A percentile compares a stretch with the other conserved stretches of the same genome.
Conservation (phyloP, 108 stramenopile genomes). For the Parmales sp. region DNA sequence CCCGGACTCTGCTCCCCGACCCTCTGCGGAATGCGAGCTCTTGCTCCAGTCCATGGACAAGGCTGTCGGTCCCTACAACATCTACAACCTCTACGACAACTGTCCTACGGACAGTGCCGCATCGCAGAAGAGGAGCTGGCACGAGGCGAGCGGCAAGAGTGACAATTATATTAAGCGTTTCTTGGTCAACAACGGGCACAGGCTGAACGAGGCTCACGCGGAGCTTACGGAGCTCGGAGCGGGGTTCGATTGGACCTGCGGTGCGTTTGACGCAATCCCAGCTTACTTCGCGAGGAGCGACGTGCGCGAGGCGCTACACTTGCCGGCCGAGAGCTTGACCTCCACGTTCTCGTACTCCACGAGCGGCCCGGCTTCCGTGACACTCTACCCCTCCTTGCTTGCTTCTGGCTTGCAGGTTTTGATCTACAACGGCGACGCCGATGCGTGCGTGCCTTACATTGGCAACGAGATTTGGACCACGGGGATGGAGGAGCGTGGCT, state of each 20-base stretch:
- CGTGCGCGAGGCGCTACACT: not conserved
- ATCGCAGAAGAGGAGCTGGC: not conserved
- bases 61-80: slow-evolving; percentile 4
- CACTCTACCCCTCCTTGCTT: slow-evolving; percentile 3
- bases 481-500: not conserved
- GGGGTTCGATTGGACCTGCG: slow-evolving; percentile 5
- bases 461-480: slow-evolving; percentile 19
- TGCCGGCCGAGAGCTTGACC: not conserved
- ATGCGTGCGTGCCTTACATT: slow-evolving; percentile 38
- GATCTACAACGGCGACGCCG: slow-evolving; percentile 34
- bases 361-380: slow-evolving; percentile 2
- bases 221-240: not conserved
- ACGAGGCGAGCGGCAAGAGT: not conserved
- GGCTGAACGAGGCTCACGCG: not conserved
- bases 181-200: not conserved
- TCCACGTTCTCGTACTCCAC: slow-evolving; percentile 19
- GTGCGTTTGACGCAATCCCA: slow-evolving; percentile 1
- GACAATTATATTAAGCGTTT: not conserved
- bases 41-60: not conserved
- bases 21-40: not conserved
- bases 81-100: slow-evolving; percentile 11
- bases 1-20: not conserved
- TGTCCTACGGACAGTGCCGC: not conserved
- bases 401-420: slow-evolving; percentile 17
- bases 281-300: not conserved